Conservation (phyloP, 495 filamentous ascomycete species). For the Penicillium goetzii region DNA sequence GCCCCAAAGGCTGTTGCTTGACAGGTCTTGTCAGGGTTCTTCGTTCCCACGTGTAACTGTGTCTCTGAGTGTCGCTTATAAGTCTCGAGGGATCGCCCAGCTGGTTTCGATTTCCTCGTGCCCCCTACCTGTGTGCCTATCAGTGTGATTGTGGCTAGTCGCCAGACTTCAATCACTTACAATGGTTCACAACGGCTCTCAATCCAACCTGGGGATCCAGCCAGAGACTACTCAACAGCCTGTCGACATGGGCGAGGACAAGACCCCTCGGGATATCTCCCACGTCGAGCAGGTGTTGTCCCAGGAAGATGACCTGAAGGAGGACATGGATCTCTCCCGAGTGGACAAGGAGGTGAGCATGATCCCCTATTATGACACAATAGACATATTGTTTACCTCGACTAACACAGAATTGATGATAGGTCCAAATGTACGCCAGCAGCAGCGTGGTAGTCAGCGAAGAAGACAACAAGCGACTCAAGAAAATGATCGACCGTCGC, state of each 20-base stretch:
- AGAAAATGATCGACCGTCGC: conserved; percentile 58
- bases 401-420: background rate
- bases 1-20: background rate
- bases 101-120: background rate
- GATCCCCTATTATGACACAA: background rate
- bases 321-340: conserved; percentile 56
- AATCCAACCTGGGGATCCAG: conserved; percentile 17
- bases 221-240: background rate
- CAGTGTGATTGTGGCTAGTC: background rate
- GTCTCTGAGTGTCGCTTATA: conserved; percentile 3
- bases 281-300: conserved; percentile 54
- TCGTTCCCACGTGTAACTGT: background rate
- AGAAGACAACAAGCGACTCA: conserved; percentile 54
- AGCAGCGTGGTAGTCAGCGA: conserved; percentile 55
- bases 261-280: conserved; percentile 44
- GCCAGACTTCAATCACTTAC: background rate
- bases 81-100: background rate
- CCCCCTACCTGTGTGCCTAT: background rate
- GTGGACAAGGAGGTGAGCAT: conserved; percentile 57
- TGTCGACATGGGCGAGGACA: conserved; percentile 22
- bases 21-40: background rate
- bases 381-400: background rate
- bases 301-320: conserved; percentile 42
- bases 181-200: conserved; percentile 18
- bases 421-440: conserved; percentile 62